Evolutionary conservation across 2,329 filamentous ascomycete genomes (phyloP).

Genomic region (Epichloe scottii): DNA sequence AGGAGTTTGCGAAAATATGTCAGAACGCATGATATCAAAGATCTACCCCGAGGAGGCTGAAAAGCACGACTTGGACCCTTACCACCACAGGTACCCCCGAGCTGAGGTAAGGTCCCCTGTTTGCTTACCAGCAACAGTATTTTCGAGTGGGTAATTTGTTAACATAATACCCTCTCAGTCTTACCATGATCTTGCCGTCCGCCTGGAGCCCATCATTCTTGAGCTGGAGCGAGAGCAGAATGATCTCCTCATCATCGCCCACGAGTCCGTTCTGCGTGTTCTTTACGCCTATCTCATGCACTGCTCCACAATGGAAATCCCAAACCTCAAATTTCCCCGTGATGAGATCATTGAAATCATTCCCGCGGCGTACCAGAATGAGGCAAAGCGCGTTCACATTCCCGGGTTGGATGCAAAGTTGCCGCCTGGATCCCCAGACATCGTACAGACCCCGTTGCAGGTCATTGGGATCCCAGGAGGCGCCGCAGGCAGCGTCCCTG

Average conservation of each 20-base stretch:
- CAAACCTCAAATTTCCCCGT: conserved; percentile 81
- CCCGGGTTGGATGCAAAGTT: conserved; percentile 53
- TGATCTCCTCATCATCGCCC: conserved; percentile 94
- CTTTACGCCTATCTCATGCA: conserved; percentile 98
- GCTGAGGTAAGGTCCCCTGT: conserved; percentile 53
- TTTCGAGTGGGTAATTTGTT: background rate
- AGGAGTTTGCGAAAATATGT: conserved; percentile 88
- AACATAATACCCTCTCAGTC: conserved; percentile 43
- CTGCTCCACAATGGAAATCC: conserved; percentile 90
- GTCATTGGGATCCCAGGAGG: conserved; percentile 13
- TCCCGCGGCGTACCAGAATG: conserved; percentile 92
- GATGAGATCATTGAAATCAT: conserved; percentile 99
- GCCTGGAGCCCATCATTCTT: conserved; percentile 92
- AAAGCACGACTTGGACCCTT: conserved; percentile 89
- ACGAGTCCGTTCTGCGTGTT: conserved; percentile 93
- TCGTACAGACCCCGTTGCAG: conserved; percentile 66
- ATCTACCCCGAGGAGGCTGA: conserved; percentile 82
- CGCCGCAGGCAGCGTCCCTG: conserved; percentile 15
- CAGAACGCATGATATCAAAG: conserved; percentile 65
- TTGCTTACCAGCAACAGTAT: background rate
- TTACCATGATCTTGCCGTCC: conserved; percentile 96
- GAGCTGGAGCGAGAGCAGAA: conserved; percentile 95
- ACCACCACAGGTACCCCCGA: conserved; percentile 90
- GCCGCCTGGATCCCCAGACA: conserved; percentile 67
- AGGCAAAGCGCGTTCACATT: conserved; percentile 82